Conservation (phyloP, 331 rosid genomes). For the Saraca asoca region DNA sequence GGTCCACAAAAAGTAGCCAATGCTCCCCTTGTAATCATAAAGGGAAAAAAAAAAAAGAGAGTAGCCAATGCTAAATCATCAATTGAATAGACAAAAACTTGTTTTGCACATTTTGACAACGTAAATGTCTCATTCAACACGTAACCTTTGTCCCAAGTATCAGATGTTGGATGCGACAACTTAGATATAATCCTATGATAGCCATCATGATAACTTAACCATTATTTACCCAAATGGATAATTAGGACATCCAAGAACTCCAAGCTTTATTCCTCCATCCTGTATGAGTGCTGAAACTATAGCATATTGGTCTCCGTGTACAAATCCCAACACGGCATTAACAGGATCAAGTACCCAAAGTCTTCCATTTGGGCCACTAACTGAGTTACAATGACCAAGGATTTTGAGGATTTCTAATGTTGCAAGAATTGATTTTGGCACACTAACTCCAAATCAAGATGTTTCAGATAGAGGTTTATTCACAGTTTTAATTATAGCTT, state of each 20-base stretch:
- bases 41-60: too few species aligned
- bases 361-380: constrained; percentile 70
- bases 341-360: constrained; percentile 97
- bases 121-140: constrained; percentile 70
- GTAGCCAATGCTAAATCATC: constrained; percentile 76
- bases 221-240: constrained; percentile 93
- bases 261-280: constrained; percentile 83
- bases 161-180: constrained; percentile 67
- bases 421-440: constrained; percentile 56
- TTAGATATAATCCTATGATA: constrained; percentile 81
- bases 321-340: constrained; percentile 90
- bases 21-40: too few species aligned
- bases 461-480: constrained; percentile 75
- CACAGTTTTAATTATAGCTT: constrained; percentile 70
- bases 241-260: constrained; percentile 97
- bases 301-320: constrained; percentile 95
- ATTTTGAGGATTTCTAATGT: constrained; percentile 75
- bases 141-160: constrained; percentile 94
- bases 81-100: constrained; percentile 69
- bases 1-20: constrained; percentile 98
- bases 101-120: constrained; percentile 84
- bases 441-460: constrained; percentile 69
- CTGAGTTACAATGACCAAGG: constrained; percentile 78
- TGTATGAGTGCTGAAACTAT: constrained; percentile 85
- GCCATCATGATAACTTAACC: constrained; percentile 81